Percentiles rank a stretch among this genome's conserved stretches.
These are phyloP conservation scores for Leishmania arabica DNA, from an alignment of 208 protist genomes.

Conservation along the genomic window DNA sequence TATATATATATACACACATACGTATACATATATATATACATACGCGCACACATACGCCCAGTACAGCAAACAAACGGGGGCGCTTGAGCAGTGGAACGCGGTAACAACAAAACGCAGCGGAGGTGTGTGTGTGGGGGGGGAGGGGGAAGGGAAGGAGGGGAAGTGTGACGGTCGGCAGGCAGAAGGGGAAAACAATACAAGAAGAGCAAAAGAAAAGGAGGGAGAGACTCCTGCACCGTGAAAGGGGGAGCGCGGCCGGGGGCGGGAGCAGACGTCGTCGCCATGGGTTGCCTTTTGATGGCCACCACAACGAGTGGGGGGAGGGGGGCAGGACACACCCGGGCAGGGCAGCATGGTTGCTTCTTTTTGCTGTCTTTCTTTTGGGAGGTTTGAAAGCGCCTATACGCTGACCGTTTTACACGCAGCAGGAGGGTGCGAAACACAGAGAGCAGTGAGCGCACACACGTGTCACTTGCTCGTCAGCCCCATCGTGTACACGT, in stretches of 20 bases:
- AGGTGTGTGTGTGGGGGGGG: no score
- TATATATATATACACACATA: no score
- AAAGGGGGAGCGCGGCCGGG: neutral
- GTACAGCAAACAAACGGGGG: neutral
- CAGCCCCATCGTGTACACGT: slow-evolving; percentile 31
- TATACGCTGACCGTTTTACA: neutral
- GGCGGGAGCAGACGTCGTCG: neutral
- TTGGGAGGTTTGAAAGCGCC: neutral
- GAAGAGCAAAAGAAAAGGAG: neutral
- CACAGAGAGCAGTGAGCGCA: neutral
- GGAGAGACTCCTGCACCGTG: neutral
- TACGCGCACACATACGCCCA: neutral
- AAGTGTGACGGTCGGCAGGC: neutral
- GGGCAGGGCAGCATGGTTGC: neutral
- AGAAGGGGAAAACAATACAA: no score
- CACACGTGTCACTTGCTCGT: slow-evolving; percentile 9
- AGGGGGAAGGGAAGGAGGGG: no score
- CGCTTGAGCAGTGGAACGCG: neutral
- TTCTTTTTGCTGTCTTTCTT: neutral
- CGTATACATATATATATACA: no score
- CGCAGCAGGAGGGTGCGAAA: neutral
- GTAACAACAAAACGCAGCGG: neutral
- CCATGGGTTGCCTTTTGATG: neutral
- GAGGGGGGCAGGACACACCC: neutral
- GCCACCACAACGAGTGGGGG: neutral